A percentile compares a stretch with the other conserved stretches of the same genome.
phyloP scores from a whole-genome alignment of 2,329 filamentous ascomycete species.

The Cordyceps cateniannulata region DNA sequence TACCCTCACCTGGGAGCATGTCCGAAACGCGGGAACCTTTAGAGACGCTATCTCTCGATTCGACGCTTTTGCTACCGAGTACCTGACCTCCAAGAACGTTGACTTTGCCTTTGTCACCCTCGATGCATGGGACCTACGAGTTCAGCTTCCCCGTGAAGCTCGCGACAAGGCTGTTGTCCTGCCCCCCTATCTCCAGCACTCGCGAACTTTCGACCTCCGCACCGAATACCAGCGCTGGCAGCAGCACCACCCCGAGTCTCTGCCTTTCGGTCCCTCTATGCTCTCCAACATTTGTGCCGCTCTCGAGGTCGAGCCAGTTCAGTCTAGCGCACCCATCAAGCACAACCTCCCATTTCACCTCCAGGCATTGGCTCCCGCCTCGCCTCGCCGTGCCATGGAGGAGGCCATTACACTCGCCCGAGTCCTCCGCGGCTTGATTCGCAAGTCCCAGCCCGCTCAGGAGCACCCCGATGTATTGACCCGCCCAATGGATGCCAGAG shows the following conservation, averaged over 20 bases:
- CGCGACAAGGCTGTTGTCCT: slow-evolving; percentile 97
- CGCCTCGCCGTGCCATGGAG: slow-evolving; percentile 93
- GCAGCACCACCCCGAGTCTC: slow-evolving; percentile 93
- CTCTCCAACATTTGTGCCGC: slow-evolving; percentile 97
- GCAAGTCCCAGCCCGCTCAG: slow-evolving; percentile 89
- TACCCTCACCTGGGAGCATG: slow-evolving; percentile 97
- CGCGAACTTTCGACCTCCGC: slow-evolving; percentile 90
- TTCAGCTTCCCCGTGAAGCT: slow-evolving; percentile 94
- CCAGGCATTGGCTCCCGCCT: slow-evolving; percentile 90
- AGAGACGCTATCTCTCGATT: slow-evolving; percentile 94
- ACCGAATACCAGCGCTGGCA: slow-evolving; percentile 99
- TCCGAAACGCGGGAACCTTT: slow-evolving; percentile 94
- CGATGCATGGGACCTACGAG: slow-evolving; percentile 96
- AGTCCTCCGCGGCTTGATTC: slow-evolving; percentile 85
- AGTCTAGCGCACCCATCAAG: slow-evolving; percentile 96
- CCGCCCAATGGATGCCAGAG: slow-evolving; percentile 91
- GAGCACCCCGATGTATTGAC: slow-evolving; percentile 94
- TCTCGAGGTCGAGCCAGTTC: slow-evolving; percentile 94
- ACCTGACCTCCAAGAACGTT: slow-evolving; percentile 81
- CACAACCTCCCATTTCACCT: slow-evolving; percentile 97
- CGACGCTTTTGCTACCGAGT: slow-evolving; percentile 87
- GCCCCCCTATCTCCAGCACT: slow-evolving; percentile 95
- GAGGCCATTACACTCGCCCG: slow-evolving; percentile 91
- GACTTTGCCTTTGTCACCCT: slow-evolving; percentile 98
- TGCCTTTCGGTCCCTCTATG: slow-evolving; percentile 93